Base-by-base conservation (phyloP, 148 eudicot genomes). In the Diospyros kaki region DNA sequence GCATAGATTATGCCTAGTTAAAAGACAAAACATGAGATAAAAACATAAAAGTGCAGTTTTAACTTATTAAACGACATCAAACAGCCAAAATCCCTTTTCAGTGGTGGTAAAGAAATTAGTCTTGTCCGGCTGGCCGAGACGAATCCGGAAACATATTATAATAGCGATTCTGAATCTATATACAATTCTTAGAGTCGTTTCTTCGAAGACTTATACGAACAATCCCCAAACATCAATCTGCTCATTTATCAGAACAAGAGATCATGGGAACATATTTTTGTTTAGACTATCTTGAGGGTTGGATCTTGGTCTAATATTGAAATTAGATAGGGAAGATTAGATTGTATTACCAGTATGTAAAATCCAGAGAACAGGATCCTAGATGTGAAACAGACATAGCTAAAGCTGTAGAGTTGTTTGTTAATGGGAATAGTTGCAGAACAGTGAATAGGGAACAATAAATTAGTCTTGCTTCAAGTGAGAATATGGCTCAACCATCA, bases 321-420 rank as follows among this genome's bases (percentile, higher is more conserved):
- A 50, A 5, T 61, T 9, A 4, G 48, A 28, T 9, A 39, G 18
- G n/a, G 50, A 8, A 58, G 38, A 59, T 46, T 55, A 28, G 13
- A 9, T 58, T 42, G 8, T 28, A n/a, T 61, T 86, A 86, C 86
- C 85, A 86, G 55, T 46, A 86, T 6, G 68, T 83, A 86, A 73
- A 86, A 79, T 17, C 59, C 85, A 38, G 87, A 83, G 69, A 86
- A 86, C 11, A 86, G 81, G 51, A 86, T 74, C 60, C 89, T 86
- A 51, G 89, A 55, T 3, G 89, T 86, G 81, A 84, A 83, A 60
- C 89, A 86, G 45, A 81, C 87, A n/a, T 86, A 86, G 71, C 89
- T 86, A 64, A 86, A 79, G 63, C 89, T 86, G 69, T 86, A 86
- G 17, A 84, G 85, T 66, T 86, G 89, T 74, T 83, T 86, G 84